Evolutionary conservation across 2,329 filamentous ascomycete genomes (phyloP).

Genomic region (Verticillium dahliae): DNA sequence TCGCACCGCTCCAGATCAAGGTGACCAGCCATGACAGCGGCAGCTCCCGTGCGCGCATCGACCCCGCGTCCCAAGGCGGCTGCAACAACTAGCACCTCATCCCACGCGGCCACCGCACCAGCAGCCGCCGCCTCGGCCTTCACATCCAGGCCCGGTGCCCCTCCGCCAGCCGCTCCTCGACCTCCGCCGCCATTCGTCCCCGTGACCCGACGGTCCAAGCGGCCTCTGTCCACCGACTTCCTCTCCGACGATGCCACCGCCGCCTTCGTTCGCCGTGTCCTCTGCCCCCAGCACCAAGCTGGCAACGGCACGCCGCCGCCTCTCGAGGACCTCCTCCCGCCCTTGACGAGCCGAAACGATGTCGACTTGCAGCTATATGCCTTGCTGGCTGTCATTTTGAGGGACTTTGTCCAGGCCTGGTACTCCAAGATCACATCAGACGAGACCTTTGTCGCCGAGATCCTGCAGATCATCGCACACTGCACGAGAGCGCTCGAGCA

Average conservation of each 20-base stretch:
- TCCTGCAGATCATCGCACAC: conserved; percentile 87
- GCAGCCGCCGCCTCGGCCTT: conserved; percentile 2
- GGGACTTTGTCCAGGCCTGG: conserved; percentile 89
- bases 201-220: conserved; percentile 24
- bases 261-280: conserved; percentile 72
- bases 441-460: conserved; percentile 78
- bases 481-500: conserved; percentile 85
- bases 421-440: conserved; percentile 90
- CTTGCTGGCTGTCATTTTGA: conserved; percentile 80
- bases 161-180: conserved; percentile 4
- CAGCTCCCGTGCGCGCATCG: conserved; percentile 12
- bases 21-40: conserved; percentile 14
- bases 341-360: conserved; percentile 89
- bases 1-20: neutral
- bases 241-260: conserved; percentile 74
- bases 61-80: conserved; percentile 14
- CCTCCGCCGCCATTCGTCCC: conserved; percentile 15
- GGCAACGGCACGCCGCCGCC: conserved; percentile 46
- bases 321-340: conserved; percentile 78
- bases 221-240: conserved; percentile 35
- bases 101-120: conserved; percentile 1
- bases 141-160: conserved; percentile 1
- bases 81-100: conserved; percentile 10
- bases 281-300: conserved; percentile 66
- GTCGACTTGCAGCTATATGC: conserved; percentile 92